phyloP scores from a whole-genome alignment of 129 eudicot species.

The Pseudognaphalium luteoalbum region DNA sequence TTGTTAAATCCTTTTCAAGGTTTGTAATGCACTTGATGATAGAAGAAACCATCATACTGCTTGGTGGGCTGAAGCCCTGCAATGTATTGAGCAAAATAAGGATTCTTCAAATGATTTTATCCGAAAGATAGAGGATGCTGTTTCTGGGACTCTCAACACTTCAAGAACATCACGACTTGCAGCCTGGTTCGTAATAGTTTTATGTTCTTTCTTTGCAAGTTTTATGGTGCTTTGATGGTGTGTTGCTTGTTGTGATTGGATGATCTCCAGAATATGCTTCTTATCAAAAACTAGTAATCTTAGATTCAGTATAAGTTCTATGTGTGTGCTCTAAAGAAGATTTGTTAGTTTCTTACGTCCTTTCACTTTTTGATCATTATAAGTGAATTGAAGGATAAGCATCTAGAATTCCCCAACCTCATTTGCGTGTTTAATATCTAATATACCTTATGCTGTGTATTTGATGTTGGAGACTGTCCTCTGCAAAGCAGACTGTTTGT shows the following conservation, averaged over 20 bases:
- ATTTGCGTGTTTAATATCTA: neutral
- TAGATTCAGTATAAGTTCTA: neutral
- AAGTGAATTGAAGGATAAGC: constrained; percentile 10
- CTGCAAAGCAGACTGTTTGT: neutral
- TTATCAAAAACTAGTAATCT: neutral
- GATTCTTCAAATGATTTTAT: constrained; percentile 57
- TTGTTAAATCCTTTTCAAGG: constrained; percentile 41
- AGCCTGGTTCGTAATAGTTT: constrained; percentile 58
- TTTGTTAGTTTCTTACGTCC: too few species aligned
- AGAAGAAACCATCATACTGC: constrained; percentile 48
- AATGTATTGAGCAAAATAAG: constrained; percentile 60
- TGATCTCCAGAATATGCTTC: neutral
- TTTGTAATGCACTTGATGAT: constrained; percentile 43
- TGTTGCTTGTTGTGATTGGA: neutral
- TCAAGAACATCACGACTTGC: constrained; percentile 58
- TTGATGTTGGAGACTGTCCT: constrained; percentile 15
- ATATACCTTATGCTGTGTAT: constrained; percentile 15
- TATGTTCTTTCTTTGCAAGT: neutral
- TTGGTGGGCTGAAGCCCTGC: constrained; percentile 89
- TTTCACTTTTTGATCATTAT: neutral
- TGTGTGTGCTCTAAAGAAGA: neutral
- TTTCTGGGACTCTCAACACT: constrained; percentile 56
- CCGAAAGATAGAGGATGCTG: constrained; percentile 74
- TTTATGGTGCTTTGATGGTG: neutral
- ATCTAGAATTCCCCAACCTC: neutral